Conservation (phyloP, 2,329 filamentous ascomycete species). For the Achaetomium macrosporum region DNA sequence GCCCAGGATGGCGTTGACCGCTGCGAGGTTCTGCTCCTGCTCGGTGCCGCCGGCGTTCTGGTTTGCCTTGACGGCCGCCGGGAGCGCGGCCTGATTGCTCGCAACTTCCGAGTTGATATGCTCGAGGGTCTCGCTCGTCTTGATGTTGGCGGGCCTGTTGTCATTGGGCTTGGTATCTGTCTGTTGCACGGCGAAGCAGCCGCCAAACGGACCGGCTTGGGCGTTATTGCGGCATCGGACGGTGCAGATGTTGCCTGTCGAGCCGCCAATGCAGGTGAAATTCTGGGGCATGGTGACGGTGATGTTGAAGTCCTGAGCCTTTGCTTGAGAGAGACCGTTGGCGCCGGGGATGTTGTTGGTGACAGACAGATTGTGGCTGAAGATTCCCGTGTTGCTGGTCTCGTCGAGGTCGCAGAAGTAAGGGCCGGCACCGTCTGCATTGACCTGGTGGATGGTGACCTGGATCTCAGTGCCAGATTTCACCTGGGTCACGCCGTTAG, state of each 20-base stretch:
- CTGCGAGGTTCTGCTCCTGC: constrained; percentile 29
- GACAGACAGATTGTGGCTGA: constrained; percentile 45
- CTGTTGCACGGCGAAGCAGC: constrained; percentile 54
- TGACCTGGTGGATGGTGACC: constrained; percentile 49
- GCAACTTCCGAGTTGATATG: constrained; percentile 43
- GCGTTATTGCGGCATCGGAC: constrained; percentile 55
- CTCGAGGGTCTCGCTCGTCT: constrained; percentile 40
- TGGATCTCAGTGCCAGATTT: constrained; percentile 38
- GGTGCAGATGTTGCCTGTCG: constrained; percentile 37
- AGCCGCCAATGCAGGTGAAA: constrained; percentile 45
- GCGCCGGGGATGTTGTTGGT: constrained; percentile 53
- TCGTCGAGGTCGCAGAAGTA: constrained; percentile 50
- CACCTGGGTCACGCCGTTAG: constrained; percentile 44
- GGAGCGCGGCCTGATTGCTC: constrained; percentile 46
- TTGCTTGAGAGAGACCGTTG: constrained; percentile 53
- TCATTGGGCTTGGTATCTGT: constrained; percentile 40
- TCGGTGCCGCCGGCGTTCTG: constrained; percentile 34
- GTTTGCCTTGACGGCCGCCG: constrained; percentile 40
- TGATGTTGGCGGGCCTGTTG: constrained; percentile 42
- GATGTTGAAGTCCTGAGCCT: constrained; percentile 51
- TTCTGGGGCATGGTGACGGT: constrained; percentile 47
- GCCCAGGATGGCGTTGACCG: constrained; percentile 30
- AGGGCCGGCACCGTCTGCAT: constrained; percentile 49
- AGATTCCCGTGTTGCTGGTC: constrained; percentile 40
- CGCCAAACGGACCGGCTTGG: constrained; percentile 47